Percentiles rank a stretch among this genome's conserved stretches.
These are phyloP conservation scores for Lepidium africanum DNA, from an alignment of 345 rosid species.

Conservation along the genomic window DNA sequence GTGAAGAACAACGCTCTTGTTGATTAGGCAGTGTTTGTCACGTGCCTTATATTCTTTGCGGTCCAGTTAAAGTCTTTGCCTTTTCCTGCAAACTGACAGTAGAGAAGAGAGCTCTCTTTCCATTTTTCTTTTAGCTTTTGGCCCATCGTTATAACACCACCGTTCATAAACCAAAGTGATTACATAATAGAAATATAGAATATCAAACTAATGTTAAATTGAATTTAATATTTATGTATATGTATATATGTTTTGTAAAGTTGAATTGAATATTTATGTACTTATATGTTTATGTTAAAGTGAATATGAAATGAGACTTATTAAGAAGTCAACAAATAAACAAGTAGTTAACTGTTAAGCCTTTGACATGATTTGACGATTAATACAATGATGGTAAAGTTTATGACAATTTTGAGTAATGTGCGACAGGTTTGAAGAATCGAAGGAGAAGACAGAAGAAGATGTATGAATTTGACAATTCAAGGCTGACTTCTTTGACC, in stretches of 20 bases:
- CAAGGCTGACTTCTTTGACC: slow-evolving; percentile 14
- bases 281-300: neutral
- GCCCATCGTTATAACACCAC: neutral
- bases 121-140: slow-evolving; percentile 12
- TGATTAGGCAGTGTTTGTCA: slow-evolving; percentile 10
- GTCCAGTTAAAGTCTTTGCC: slow-evolving; percentile 16
- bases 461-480: neutral
- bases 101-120: slow-evolving; percentile 22
- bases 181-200: no score
- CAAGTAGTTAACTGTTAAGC: neutral
- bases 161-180: neutral
- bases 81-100: slow-evolving; percentile 30
- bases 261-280: no score
- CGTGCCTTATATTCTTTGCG: slow-evolving; percentile 9
- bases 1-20: slow-evolving; percentile 2
- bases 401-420: neutral
- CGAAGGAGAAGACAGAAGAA: neutral
- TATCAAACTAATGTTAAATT: no score
- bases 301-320: neutral
- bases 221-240: no score
- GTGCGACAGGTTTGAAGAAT: neutral
- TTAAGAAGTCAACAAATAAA: neutral
- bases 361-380: neutral
- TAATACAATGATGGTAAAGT: neutral
- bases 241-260: no score